These are phyloP conservation scores for Pseudogymnoascus pannorum DNA, from an alignment of 2,329 filamentous ascomycete species.

Conservation along the genomic window DNA sequence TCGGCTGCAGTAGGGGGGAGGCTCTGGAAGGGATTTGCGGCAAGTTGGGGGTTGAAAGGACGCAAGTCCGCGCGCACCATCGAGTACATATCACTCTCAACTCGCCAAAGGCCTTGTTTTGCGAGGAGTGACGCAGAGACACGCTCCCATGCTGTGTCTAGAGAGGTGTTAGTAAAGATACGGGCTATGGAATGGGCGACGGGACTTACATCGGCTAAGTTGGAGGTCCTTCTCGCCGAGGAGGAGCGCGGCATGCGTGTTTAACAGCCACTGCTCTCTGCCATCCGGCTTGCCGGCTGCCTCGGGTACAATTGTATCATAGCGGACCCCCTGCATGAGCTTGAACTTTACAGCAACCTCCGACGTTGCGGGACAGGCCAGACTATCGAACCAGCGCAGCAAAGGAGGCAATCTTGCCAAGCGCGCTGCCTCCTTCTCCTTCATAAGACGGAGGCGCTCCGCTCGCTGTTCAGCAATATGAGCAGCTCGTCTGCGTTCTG, in stretches of 20 bases:
- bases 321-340: conserved; percentile 52
- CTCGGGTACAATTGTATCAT: conserved; percentile 52
- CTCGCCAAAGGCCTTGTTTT: conserved; percentile 53
- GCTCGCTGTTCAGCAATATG: conserved; percentile 43
- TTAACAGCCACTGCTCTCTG: conserved; percentile 60
- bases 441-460: conserved; percentile 33
- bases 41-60: conserved; percentile 46
- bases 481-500: conserved; percentile 39
- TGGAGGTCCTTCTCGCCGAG: conserved; percentile 57
- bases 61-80: conserved; percentile 43
- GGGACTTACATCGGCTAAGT: conserved; percentile 49
- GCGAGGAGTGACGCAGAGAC: conserved; percentile 45
- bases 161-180: conserved; percentile 14
- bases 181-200: conserved; percentile 3
- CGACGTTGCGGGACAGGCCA: conserved; percentile 43
- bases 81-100: conserved; percentile 50
- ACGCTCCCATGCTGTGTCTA: conserved; percentile 54
- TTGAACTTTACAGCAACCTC: conserved; percentile 48
- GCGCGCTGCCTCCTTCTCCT: conserved; percentile 48
- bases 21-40: conserved; percentile 24
- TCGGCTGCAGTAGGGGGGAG: conserved; percentile 38
- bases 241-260: conserved; percentile 55
- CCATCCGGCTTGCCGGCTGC: conserved; percentile 46
- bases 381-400: conserved; percentile 52
- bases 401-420: conserved; percentile 52